Evolutionary conservation across 176 grass and related monocot species (phyloP).

Genomic region (Aegilops speltoides): DNA sequence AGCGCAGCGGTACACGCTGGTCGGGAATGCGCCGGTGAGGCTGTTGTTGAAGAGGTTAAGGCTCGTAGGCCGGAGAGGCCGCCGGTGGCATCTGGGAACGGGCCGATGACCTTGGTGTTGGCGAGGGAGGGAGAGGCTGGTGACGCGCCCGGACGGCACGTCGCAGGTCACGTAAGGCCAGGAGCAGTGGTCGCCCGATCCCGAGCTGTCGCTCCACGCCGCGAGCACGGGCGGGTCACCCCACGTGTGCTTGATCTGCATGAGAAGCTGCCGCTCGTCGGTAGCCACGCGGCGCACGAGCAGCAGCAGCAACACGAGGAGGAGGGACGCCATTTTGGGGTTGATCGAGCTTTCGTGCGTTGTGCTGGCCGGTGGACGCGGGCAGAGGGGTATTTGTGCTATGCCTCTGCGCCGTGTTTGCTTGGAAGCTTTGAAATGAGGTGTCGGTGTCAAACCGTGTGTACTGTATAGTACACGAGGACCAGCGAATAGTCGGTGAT

Average conservation of each 20-base stretch:
- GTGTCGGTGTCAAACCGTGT: too few relatives aligned
- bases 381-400: too few relatives aligned
- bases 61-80: conserved; percentile 31
- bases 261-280: conserved; percentile 39
- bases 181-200: conserved; percentile 34
- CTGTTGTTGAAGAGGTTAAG: conserved; percentile 62
- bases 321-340: neutral
- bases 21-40: conserved; percentile 44
- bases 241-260: conserved; percentile 63
- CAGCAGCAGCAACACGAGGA: neutral
- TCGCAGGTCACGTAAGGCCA: conserved; percentile 55
- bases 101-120: conserved; percentile 2
- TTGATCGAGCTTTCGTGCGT: neutral
- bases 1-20: conserved; percentile 36
- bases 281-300: neutral
- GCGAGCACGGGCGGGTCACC: conserved; percentile 43
- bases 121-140: conserved; percentile 34
- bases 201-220: conserved; percentile 31
- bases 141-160: conserved; percentile 13
- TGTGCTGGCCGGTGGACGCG: too few relatives aligned
- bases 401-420: too few relatives aligned
- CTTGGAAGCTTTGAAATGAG: too few relatives aligned
- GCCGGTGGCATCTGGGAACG: conserved; percentile 44
- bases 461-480: too few relatives aligned
- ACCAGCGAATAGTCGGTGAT: too few relatives aligned